Evolutionary conservation across 2,329 filamentous ascomycete species (phyloP), one percentile per base, ranked within the genome.

Genomic region (Ophiostoma sp.): DNA sequence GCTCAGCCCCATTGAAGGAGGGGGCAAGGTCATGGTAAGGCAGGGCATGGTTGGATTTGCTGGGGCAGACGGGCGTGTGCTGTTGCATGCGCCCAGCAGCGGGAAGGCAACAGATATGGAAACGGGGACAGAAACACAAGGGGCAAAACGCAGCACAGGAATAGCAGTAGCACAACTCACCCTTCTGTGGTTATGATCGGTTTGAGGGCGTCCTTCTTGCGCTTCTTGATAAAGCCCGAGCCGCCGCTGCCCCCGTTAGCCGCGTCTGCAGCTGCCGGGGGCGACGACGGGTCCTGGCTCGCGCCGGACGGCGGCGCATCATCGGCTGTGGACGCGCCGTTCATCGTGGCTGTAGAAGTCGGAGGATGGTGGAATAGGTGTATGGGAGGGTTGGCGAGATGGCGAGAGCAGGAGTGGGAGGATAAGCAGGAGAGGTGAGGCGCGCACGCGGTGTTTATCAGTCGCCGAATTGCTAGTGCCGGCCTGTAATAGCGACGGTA

Each of bases 161-260:
- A 64, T 9, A n/a, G 7, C 36, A n/a, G 11, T 41, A 27, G 27
- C n/a, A 14, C 79, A 65, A 73, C 70, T 73, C 75, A 72, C 64
- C 75, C 79, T 76, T 91, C 88, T 70, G 84, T 89, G 55, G 89
- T 92, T 78, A 92, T 89, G 75, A 92, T 91, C 74, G 89, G 89
- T 79, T 91, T 90, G 73, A 91, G 80, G 67, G 83, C 84, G 58
- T 89, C 87, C 83, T 92, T 92, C 81, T 89, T 88, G 75, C 88
- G 84, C 83, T 92, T 92, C 83, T 90, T 91, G 14, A 68, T 63
- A 14, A 66, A 64, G 36, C 58, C 66, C 18, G 64, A 68, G 72
- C 42, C 44, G 72, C 42, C 44, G 58, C 58, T 47, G 64, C 27
- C 58, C 6, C 67, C 65, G 66, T 67, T 66, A n/a, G 65, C 44